phyloP scores from a whole-genome alignment of 176 grass and related monocot species.

The Cymbopogon citratus region DNA sequence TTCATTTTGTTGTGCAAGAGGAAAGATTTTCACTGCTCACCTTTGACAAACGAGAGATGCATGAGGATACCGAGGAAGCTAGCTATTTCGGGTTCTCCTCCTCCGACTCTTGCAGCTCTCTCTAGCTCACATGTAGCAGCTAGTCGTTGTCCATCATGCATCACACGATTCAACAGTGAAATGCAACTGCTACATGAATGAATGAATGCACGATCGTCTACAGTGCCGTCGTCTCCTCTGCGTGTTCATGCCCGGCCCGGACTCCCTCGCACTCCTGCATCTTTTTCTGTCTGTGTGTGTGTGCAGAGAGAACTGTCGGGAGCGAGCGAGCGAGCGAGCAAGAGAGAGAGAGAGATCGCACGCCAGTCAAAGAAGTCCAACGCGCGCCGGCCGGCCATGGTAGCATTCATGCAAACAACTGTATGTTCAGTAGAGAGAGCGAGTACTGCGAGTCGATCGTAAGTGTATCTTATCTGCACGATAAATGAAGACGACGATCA shows the following conservation, averaged over 20 bases:
- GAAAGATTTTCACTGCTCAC: constrained; percentile 40
- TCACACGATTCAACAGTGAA: constrained; percentile 18
- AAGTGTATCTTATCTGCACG: no score
- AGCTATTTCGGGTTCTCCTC: constrained; percentile 6
- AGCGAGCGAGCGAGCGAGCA: no score
- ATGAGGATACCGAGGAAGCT: constrained; percentile 32
- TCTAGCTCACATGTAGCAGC: not conserved
- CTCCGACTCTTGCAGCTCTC: not conserved
- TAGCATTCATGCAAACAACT: no score
- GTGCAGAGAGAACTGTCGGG: no score
- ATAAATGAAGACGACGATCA: no score
- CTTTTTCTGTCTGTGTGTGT: not conserved
- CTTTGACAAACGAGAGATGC: constrained; percentile 36
- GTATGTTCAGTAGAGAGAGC: not conserved
- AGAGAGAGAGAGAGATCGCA: not conserved
- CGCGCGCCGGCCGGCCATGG: not conserved
- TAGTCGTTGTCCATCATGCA: not conserved
- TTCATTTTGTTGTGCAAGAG: constrained; percentile 30
- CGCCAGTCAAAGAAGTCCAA: not conserved
- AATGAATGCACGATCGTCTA: not conserved
- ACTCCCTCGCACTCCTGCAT: not conserved
- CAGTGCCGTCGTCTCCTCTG: not conserved
- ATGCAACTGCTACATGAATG: not conserved
- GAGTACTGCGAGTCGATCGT: not conserved
- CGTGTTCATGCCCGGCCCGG: not conserved